Evolutionary conservation across 2,329 filamentous ascomycete genomes (phyloP).

Genomic region (Xylariaceae sp.): DNA sequence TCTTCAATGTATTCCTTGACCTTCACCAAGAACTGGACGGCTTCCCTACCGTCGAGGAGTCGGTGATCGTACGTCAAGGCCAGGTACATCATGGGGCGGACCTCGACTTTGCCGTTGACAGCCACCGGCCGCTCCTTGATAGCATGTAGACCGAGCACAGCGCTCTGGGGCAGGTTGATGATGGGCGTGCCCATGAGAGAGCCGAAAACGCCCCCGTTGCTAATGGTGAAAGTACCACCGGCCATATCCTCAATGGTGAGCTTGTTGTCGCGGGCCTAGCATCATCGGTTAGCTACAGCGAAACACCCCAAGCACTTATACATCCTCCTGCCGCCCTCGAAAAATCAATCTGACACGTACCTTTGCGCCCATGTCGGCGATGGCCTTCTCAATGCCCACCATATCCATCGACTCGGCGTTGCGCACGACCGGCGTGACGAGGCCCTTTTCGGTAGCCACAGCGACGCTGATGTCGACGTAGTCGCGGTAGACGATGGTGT

Average conservation of each 20-base stretch:
- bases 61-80: conserved; percentile 97
- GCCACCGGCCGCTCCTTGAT: conserved; percentile 93
- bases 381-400: conserved; percentile 82
- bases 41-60: conserved; percentile 89
- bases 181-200: conserved; percentile 97
- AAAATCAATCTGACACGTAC: conserved; percentile 39
- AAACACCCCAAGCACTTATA: conserved; percentile 11
- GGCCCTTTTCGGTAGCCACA: conserved; percentile 93
- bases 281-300: conserved; percentile 4
- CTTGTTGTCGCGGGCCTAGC: conserved; percentile 88
- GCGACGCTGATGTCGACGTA: conserved; percentile 98
- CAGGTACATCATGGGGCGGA: conserved; percentile 99
- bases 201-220: conserved; percentile 94
- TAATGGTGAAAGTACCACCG: conserved; percentile 96
- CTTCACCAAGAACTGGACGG: conserved; percentile 93
- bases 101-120: conserved; percentile 89
- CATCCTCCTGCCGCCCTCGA: background rate
- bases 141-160: conserved; percentile 87
- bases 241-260: conserved; percentile 99
- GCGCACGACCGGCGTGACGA: conserved; percentile 93
- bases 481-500: conserved; percentile 97
- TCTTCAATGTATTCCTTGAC: conserved; percentile 98
- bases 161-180: conserved; percentile 93
- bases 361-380: conserved; percentile 95
- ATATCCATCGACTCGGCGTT: conserved; percentile 88